These are phyloP conservation scores for Cryptococcus sp. DNA, from an alignment of 1,284 basidiomycete species.

Conservation along the genomic window DNA sequence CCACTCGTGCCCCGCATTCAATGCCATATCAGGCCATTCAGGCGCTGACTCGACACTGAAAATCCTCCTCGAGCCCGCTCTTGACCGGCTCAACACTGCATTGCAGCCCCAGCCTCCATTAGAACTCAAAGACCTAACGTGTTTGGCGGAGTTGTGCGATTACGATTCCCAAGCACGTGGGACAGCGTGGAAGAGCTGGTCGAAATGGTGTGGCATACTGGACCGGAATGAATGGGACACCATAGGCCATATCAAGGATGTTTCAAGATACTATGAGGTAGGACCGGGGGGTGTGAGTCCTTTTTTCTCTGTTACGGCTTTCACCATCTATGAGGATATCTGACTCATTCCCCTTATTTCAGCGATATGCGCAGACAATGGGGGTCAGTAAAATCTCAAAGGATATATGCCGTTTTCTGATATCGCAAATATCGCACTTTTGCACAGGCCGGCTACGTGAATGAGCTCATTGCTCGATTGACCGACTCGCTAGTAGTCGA, in stretches of 20 bases:
- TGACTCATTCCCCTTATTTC: not conserved
- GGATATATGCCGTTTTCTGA: not conserved
- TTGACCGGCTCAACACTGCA: conserved; percentile 60
- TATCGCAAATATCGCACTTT: not conserved
- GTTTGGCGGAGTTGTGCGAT: conserved; percentile 71
- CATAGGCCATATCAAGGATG: conserved; percentile 70
- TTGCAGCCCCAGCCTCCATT: conserved; percentile 63
- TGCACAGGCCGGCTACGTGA: conserved; percentile 68
- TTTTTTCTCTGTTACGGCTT: not conserved
- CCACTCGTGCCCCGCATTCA: conserved; percentile 65
- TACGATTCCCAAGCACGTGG: conserved; percentile 64
- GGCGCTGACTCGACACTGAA: conserved; percentile 63
- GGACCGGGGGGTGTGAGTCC: conserved; percentile 61
- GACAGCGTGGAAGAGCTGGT: conserved; percentile 54
- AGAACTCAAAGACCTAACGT: conserved; percentile 60
- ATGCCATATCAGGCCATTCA: conserved; percentile 33
- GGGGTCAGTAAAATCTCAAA: conserved; percentile 9
- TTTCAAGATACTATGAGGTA: conserved; percentile 72
- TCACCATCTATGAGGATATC: not conserved
- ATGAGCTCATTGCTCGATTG: conserved; percentile 79
- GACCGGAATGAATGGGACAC: conserved; percentile 60
- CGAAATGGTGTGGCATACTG: conserved; percentile 73
- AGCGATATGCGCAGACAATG: conserved; percentile 56
- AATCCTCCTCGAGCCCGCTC: conserved; percentile 59
- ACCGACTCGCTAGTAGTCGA: conserved; percentile 64